Evolutionary conservation across 139 green algal genomes (phyloP).

Genomic region (Chlamydomonas eustigma): DNA sequence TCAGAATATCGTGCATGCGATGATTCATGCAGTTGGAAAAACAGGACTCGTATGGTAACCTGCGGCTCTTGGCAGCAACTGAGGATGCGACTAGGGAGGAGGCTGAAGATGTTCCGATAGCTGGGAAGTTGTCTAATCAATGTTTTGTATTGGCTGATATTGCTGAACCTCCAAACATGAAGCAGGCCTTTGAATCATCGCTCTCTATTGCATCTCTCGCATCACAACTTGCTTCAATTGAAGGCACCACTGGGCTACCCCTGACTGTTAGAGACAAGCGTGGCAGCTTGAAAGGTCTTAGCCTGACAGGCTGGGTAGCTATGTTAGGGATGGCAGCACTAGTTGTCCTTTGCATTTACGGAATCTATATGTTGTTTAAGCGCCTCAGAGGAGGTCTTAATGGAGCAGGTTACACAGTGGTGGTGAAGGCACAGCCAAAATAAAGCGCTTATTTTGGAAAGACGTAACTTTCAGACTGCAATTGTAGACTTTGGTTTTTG

Average conservation of each 20-base stretch:
- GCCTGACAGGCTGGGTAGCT: constrained; percentile 66
- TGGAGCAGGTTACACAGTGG: constrained; percentile 3
- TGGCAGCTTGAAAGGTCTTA: constrained; percentile 33
- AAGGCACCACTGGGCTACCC: constrained; percentile 32
- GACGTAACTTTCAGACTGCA: too few relatives aligned
- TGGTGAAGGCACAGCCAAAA: constrained; percentile 12
- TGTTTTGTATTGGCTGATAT: constrained; percentile 47
- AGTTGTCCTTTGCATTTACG: constrained; percentile 41
- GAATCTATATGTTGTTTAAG: constrained; percentile 11
- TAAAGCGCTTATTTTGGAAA: too few relatives aligned
- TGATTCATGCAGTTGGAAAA: constrained; percentile 14
- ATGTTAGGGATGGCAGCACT: constrained; percentile 48
- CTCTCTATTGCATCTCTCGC: constrained; percentile 43
- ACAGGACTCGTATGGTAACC: neutral
- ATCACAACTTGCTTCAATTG: constrained; percentile 43
- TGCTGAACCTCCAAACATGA: constrained; percentile 56
- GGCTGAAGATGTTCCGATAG: neutral
- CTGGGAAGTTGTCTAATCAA: constrained; percentile 22
- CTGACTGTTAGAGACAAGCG: constrained; percentile 18
- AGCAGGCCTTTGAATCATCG: constrained; percentile 44
- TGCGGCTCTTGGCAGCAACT: neutral
- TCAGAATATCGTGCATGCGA: too few relatives aligned
- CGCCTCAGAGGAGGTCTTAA: neutral
- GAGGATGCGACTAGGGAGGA: neutral
- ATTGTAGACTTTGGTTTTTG: too few relatives aligned